Base-by-base conservation (phyloP, 2,329 filamentous ascomycete species). In the Cordyceps cateniannulata region DNA sequence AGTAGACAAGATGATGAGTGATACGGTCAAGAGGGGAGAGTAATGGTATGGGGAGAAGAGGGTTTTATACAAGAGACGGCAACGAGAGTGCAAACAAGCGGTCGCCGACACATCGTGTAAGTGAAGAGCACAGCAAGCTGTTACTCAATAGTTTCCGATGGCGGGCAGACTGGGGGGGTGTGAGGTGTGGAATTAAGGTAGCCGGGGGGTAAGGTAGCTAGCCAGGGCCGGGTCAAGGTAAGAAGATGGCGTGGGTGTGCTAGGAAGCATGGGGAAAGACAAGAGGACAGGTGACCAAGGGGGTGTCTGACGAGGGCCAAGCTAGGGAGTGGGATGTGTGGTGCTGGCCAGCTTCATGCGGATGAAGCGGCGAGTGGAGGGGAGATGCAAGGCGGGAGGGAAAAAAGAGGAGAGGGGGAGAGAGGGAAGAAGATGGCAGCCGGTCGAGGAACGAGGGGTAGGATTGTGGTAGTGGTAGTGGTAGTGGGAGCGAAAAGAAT, bases 101-200 rank as follows among this genome's bases (percentile, higher is more conserved):
- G 71, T 66, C 49, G 56, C 48, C 35, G 64, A 62, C 71, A 38
- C 51, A 75, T 75, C 67, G 62, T 72, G 64, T 69, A 62, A 62
- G 60, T 62, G 53, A 58, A 40, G 42, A 58, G 48, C 47, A 44
- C 45, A 42, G 47, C 47, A 62, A 62, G 48, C 60, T 58, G 60
- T 62, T 62, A 62, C 60, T 58, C 60, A 62, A 62, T 59, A 62
- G 60, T 58, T 62, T 62, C 40, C 47, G 47, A 59, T 59, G 56
- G 56, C 47, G 48, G 52, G 45, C 47, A 45, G 53, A 14, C 5
- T 25, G 24, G 54, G 53, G 60, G 35, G 60, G 42, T 20, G 42
- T 20, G 42, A 29, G 60, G 42, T 20, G 42, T 20, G 42, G 24
- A 38, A 29, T 40, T 58, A 62, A 20, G 54, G 40, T 38, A 42